phyloP scores from a whole-genome alignment of 164 flowering plant genomes.

The Paratinospora sagittata region DNA sequence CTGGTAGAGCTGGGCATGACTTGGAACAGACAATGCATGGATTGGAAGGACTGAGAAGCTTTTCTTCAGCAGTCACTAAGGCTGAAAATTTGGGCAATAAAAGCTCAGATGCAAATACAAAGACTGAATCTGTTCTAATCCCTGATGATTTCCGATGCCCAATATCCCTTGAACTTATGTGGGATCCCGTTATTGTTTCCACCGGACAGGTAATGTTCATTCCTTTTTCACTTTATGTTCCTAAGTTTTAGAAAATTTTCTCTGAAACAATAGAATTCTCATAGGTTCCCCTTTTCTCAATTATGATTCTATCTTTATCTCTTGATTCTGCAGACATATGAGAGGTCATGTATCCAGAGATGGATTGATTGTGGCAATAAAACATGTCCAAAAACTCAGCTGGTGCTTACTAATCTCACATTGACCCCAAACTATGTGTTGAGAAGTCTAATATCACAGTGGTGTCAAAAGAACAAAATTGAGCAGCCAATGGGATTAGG shows the following conservation, averaged over 20 bases:
- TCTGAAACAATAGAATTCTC: not conserved
- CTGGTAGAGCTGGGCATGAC: constrained; percentile 14
- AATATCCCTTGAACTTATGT: constrained; percentile 89
- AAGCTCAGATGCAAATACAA: constrained; percentile 36
- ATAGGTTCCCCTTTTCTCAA: not conserved
- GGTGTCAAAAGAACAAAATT: constrained; percentile 61
- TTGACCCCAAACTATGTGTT: constrained; percentile 81
- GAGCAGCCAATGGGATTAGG: constrained; percentile 51
- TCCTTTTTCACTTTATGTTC: not conserved
- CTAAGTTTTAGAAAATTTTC: not conserved
- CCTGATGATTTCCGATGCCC: constrained; percentile 90
- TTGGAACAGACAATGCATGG: constrained; percentile 18
- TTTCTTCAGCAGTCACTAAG: constrained; percentile 19
- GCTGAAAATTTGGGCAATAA: constrained; percentile 22
- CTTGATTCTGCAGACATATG: constrained; percentile 65
- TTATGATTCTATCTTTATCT: not conserved
- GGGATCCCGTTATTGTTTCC: constrained; percentile 92
- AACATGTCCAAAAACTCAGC: constrained; percentile 94
- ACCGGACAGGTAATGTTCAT: constrained; percentile 76
- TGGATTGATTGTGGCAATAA: constrained; percentile 86
- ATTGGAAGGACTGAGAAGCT: constrained; percentile 19
- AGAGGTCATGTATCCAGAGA: constrained; percentile 83
- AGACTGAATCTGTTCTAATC: constrained; percentile 40
- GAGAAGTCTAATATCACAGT: constrained; percentile 70
- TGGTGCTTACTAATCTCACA: constrained; percentile 55